Percentiles rank a stretch among this genome's conserved stretches.
phyloP scores from a whole-genome alignment of 2,329 filamentous ascomycete species.

The Fusarium vanettenii region DNA sequence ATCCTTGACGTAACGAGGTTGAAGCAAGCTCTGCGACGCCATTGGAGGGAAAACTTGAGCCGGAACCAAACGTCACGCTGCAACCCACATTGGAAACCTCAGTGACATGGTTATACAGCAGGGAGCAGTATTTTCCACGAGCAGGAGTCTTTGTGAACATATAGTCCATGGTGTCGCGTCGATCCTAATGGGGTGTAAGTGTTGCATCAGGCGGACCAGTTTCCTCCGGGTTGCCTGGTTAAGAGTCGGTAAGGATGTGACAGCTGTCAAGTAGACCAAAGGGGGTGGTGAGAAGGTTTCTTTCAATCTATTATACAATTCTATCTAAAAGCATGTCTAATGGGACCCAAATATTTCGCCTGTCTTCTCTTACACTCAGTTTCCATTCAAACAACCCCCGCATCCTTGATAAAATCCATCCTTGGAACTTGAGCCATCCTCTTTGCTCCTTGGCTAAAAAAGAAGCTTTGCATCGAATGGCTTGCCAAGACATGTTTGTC shows the following conservation, averaged over 20 bases:
- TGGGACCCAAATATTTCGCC: too few species aligned
- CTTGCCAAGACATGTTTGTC: slow-evolving; percentile 24
- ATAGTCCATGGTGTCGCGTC: background rate
- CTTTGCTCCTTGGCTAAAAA: slow-evolving; percentile 1
- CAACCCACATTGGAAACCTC: background rate
- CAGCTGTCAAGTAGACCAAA: background rate
- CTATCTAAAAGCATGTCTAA: background rate
- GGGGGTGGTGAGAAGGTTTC: background rate
- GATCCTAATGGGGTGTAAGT: background rate
- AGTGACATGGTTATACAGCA: background rate
- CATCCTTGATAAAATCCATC: slow-evolving; percentile 8
- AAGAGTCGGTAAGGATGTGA: background rate
- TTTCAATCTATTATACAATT: background rate
- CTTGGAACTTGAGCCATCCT: slow-evolving; percentile 12
- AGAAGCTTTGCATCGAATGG: slow-evolving; percentile 13
- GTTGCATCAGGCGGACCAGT: slow-evolving; percentile 8
- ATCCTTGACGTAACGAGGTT: background rate
- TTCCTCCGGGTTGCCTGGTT: slow-evolving; percentile 1
- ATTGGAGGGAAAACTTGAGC: slow-evolving; percentile 11
- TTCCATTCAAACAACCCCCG: background rate
- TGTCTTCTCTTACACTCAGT: background rate
- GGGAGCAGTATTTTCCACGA: background rate
- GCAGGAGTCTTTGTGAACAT: background rate
- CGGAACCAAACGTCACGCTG: background rate
- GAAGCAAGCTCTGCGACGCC: background rate